A percentile compares a stretch with the other conserved stretches of the same genome.
Conservation (phyloP, 371 early-diverging fungal genomes). For the Mucor ambiguus region DNA sequence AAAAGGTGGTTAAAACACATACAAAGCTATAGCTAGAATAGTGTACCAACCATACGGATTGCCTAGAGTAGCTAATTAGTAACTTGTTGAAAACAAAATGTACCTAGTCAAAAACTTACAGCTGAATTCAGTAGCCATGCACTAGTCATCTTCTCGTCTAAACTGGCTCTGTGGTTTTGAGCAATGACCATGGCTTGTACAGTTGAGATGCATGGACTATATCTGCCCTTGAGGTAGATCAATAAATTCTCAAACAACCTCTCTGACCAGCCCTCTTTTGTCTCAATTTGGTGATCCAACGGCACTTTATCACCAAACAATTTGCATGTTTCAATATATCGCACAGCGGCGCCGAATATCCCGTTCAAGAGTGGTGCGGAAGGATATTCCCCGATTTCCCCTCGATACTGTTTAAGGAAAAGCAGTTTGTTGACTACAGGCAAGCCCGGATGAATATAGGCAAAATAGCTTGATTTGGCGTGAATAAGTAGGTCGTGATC, state of each 20-base stretch:
- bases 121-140: slow-evolving; percentile 45
- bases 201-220: slow-evolving; percentile 41
- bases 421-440: slow-evolving; percentile 50
- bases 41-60: slow-evolving; percentile 34
- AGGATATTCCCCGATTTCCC: slow-evolving; percentile 40
- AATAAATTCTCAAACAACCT: slow-evolving; percentile 44
- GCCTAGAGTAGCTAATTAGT: slow-evolving; percentile 11
- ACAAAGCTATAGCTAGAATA: neutral
- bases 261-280: slow-evolving; percentile 44
- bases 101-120: slow-evolving; percentile 18
- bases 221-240: slow-evolving; percentile 30
- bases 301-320: slow-evolving; percentile 38
- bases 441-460: slow-evolving; percentile 52
- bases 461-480: slow-evolving; percentile 40
- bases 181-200: slow-evolving; percentile 48
- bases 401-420: slow-evolving; percentile 52
- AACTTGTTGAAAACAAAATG: neutral
- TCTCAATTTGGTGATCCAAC: slow-evolving; percentile 11
- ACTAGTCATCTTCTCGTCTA: slow-evolving; percentile 42
- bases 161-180: slow-evolving; percentile 45
- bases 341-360: slow-evolving; percentile 51
- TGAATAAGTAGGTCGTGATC: neutral
- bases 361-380: slow-evolving; percentile 45
- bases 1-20: neutral
- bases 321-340: slow-evolving; percentile 46